Evolutionary conservation across 257 asterid species (phyloP).

Genomic region (Solanum medicagineum): DNA sequence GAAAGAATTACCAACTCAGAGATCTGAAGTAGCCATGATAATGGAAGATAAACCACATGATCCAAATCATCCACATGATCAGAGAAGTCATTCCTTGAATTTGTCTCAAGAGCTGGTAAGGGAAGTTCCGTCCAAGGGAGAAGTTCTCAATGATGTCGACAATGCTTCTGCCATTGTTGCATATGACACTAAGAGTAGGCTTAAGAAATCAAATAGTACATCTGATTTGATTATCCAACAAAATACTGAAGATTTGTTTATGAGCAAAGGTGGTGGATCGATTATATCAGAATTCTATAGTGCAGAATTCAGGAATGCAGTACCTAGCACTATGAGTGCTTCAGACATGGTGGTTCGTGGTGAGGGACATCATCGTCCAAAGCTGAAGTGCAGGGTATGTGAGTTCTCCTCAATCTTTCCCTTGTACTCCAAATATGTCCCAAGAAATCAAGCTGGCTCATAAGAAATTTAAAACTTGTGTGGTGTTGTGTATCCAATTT

Average conservation of each 20-base stretch:
- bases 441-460: background rate
- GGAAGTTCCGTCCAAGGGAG: conserved; percentile 21
- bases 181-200: conserved; percentile 38
- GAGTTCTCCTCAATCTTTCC: conserved; percentile 7
- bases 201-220: conserved; percentile 87
- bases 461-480: background rate
- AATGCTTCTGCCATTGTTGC: conserved; percentile 21
- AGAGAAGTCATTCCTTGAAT: conserved; percentile 21
- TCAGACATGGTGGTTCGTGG: conserved; percentile 50
- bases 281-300: conserved; percentile 72
- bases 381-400: conserved; percentile 89
- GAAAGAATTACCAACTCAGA: conserved; percentile 18
- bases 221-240: conserved; percentile 53
- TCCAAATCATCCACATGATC: conserved; percentile 29
- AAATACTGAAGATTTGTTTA: conserved; percentile 28
- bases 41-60: conserved; percentile 32
- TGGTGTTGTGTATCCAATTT: background rate
- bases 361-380: conserved; percentile 47
- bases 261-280: conserved; percentile 31
- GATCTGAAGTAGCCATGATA: conserved; percentile 16
- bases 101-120: conserved; percentile 23
- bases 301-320: conserved; percentile 33
- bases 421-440: background rate
- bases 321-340: conserved; percentile 32
- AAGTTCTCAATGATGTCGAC: conserved; percentile 22